Base-by-base conservation (phyloP, 2,329 filamentous ascomycete genomes). In the Fusarium beomiforme region DNA sequence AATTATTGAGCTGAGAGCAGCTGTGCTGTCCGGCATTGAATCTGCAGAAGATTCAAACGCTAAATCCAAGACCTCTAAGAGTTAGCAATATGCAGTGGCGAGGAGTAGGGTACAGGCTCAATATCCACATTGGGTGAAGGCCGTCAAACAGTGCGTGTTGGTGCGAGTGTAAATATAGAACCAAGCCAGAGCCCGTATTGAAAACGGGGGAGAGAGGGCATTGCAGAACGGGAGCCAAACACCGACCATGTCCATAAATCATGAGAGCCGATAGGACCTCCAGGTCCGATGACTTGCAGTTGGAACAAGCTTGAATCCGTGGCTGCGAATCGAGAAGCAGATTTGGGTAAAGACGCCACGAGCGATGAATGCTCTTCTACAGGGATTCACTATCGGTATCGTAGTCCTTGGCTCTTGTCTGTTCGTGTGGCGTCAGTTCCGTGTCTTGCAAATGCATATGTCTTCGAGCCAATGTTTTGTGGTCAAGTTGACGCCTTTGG, bases 91-190 rank as follows among this genome's bases (percentile, higher is more conserved):
- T 51, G 60, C 43, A 57, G 44, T 54, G 43, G 61, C 54, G 36
- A 72, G 56, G 49, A 39, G 67, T 56, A 69, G 42, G 43, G 55
- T 36, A 24, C 31, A 43, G 42, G 16, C 23, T 23, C 47, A 42
- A 21, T 62, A 16, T 59, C 55, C 59, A 21, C n/a, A 29, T 53
- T 55, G 21, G 24, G n/a, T 43, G 26, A 49, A 55, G 43, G 51
- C 44, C 34, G 43, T 50, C 50, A 63, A 69, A 71, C 56, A 36
- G 37, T 66, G 41, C 24, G n/a, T 46, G 17, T 41, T 34, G 42
- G 66, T 64, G 63, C 44, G 59, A 50, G 73, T 58, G 73, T 65
- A 71, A 72, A 69, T 67, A 67, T 69, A 67, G 67, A 65, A 67
- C 56, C 17, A 46, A 37, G 46, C 43, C 37, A 63, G 34, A 67